Percentiles rank a stretch among this genome's conserved stretches.
phyloP scores from a whole-genome alignment of 768 basidiomycete species.

The Lentinula lateritia region DNA sequence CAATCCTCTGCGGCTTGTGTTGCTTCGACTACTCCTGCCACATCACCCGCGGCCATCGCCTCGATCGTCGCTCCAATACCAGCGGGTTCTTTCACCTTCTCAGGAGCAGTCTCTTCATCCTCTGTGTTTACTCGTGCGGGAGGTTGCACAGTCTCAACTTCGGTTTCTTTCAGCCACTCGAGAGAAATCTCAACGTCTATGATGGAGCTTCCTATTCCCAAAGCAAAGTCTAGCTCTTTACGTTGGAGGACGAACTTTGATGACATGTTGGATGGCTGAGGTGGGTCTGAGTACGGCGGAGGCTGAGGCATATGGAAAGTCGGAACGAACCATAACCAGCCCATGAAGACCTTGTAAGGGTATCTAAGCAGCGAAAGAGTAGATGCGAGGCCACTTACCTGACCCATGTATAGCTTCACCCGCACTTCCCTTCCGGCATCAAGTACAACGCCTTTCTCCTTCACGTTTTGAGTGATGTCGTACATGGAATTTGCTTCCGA shows the following conservation, averaged over 20 bases:
- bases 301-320: constrained; percentile 70
- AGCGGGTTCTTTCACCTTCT: constrained; percentile 21
- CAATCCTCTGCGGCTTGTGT: constrained; percentile 24
- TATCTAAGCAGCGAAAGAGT: not conserved
- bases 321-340: constrained; percentile 87
- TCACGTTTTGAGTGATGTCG: constrained; percentile 27
- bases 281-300: constrained; percentile 20
- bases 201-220: constrained; percentile 65
- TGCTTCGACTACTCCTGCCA: constrained; percentile 23
- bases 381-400: constrained; percentile 31
- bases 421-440: constrained; percentile 66
- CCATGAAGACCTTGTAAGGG: constrained; percentile 55
- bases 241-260: constrained; percentile 41
- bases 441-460: constrained; percentile 45
- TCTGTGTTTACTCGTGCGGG: constrained; percentile 19
- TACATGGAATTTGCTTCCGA: constrained; percentile 42
- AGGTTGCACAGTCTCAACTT: constrained; percentile 17
- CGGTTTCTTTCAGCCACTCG: constrained; percentile 33
- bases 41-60: constrained; percentile 18
- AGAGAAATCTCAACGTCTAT: constrained; percentile 63
- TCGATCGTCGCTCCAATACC: constrained; percentile 26
- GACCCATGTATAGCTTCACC: constrained; percentile 67
- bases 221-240: constrained; percentile 72
- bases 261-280: constrained; percentile 9
- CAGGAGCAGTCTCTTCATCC: constrained; percentile 12